phyloP scores from a whole-genome alignment of 2,329 filamentous ascomycete species.

The Emmonsiellopsis sp. region DNA sequence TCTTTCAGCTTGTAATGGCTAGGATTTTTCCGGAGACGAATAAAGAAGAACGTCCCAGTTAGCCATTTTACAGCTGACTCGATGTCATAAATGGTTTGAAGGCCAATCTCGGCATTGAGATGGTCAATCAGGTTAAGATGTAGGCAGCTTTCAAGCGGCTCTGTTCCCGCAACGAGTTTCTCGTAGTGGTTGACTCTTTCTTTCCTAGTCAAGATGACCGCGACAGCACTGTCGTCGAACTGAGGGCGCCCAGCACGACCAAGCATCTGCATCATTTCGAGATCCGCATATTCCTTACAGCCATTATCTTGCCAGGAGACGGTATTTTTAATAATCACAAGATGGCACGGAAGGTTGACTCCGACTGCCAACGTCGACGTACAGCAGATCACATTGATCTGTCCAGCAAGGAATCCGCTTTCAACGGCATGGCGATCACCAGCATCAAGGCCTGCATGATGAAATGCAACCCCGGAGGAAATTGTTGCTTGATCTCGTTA shows the following conservation, averaged over 20 bases:
- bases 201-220: slow-evolving; percentile 69
- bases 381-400: slow-evolving; percentile 76
- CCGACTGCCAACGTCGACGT: slow-evolving; percentile 79
- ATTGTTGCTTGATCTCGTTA: slow-evolving; percentile 32
- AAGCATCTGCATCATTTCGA: slow-evolving; percentile 87
- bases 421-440: slow-evolving; percentile 60
- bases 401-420: slow-evolving; percentile 56
- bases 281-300: slow-evolving; percentile 64
- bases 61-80: slow-evolving; percentile 65
- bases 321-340: slow-evolving; percentile 77
- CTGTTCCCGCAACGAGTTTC: slow-evolving; percentile 62
- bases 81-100: slow-evolving; percentile 61
- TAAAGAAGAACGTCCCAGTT: slow-evolving; percentile 65
- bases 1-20: slow-evolving; percentile 58
- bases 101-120: slow-evolving; percentile 71
- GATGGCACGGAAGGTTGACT: slow-evolving; percentile 73
- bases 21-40: slow-evolving; percentile 64
- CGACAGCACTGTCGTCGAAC: slow-evolving; percentile 66
- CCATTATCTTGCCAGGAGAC: slow-evolving; percentile 53
- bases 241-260: slow-evolving; percentile 76
- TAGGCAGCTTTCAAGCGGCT: slow-evolving; percentile 67
- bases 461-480: slow-evolving; percentile 62
- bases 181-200: slow-evolving; percentile 59
- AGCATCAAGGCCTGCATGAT: slow-evolving; percentile 65
- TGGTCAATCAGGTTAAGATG: slow-evolving; percentile 75